Evolutionary conservation across 2,329 filamentous ascomycete genomes (phyloP), one percentile per base, ranked within the genome.

Genomic region (Trichophyton simii): DNA sequence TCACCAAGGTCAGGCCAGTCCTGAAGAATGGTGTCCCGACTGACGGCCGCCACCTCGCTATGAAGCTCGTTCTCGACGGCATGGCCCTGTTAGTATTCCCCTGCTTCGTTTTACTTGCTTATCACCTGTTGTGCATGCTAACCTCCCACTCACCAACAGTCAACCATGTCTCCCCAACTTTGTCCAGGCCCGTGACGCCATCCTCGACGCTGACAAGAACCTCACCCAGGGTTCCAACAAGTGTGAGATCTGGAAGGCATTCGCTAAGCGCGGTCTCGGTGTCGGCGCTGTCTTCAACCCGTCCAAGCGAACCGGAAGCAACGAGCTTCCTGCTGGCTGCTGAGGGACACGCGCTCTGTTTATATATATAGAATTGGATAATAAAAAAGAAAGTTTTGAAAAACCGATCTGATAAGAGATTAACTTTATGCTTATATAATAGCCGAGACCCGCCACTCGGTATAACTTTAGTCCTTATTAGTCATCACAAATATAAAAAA

Each of bases 161-260:
- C 52, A 58, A 50, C 63, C 63, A 20, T 63, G 63, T 61, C 61
- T 60, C 50, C 63, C 63, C 22, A 63, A 64, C 59, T 64, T 64
- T 42, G 60, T 64, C 48, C 61, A 64, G 41, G 61, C 61, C 20
- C 61, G 63, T 60, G 61, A 63, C 58, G 63, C 61, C 36, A 64
- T 64, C 57, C 1, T 64, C n/a, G 60, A 64, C 42, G 61, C 63
- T 22, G 63, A 64, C 44, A 38, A 54, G 61, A 46, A 52, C 22
- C 63, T 64, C 44, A 64, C 60, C n/a, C 22, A 36, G 15, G 59
- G 63, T 9, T 6, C 13, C 6, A 64, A 64, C 57, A 55, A 54
- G 22, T 64, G 63, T 38, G 63, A 64, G 54, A 41, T 64, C 58
- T 64, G 63, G 63, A 61, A 59, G 36, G 58, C 38, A 13, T 64